Percentiles rank a stretch among this genome's conserved stretches.
Conservation (phyloP, 1,284 basidiomycete species). For the Cryptococcus floricola region DNA sequence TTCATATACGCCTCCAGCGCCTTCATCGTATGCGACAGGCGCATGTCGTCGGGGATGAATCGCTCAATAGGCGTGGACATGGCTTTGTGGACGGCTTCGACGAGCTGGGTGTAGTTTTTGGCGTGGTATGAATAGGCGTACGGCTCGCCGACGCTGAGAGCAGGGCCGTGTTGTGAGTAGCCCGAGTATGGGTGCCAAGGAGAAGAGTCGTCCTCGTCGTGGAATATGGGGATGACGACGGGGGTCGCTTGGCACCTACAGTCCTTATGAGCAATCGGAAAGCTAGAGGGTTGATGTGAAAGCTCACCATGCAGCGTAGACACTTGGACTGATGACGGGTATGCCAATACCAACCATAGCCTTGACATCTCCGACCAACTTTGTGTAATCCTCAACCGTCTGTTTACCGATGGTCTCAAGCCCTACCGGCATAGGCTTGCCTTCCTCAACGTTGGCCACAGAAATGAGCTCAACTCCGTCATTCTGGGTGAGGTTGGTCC, state of each 20-base stretch:
- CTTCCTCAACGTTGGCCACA: constrained; percentile 11
- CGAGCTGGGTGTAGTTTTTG: neutral
- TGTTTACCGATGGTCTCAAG: constrained; percentile 9
- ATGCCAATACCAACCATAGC: constrained; percentile 20
- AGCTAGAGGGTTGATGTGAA: neutral
- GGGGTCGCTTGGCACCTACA: constrained; percentile 24
- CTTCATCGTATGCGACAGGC: constrained; percentile 13
- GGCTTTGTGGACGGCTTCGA: neutral
- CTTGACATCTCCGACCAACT: constrained; percentile 13
- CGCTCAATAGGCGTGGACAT: neutral
- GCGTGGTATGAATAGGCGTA: constrained; percentile 18
- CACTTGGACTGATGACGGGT: constrained; percentile 22
- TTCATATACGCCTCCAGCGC: constrained; percentile 21
- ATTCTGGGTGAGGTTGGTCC: constrained; percentile 1
- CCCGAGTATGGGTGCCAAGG: constrained; percentile 17
- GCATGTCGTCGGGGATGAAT: constrained; percentile 31
- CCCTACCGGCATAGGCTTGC: constrained; percentile 13
- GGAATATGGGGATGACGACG: constrained; percentile 20
- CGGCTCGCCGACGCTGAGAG: constrained; percentile 16
- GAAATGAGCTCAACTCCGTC: constrained; percentile 13
- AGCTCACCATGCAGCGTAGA: constrained; percentile 21
- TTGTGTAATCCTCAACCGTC: constrained; percentile 10
- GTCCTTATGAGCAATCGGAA: neutral
- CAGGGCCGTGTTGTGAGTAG: constrained; percentile 20
- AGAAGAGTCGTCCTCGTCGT: constrained; percentile 2